phyloP scores from a whole-genome alignment of 768 basidiomycete genomes.

The Naganishia kalamii region DNA sequence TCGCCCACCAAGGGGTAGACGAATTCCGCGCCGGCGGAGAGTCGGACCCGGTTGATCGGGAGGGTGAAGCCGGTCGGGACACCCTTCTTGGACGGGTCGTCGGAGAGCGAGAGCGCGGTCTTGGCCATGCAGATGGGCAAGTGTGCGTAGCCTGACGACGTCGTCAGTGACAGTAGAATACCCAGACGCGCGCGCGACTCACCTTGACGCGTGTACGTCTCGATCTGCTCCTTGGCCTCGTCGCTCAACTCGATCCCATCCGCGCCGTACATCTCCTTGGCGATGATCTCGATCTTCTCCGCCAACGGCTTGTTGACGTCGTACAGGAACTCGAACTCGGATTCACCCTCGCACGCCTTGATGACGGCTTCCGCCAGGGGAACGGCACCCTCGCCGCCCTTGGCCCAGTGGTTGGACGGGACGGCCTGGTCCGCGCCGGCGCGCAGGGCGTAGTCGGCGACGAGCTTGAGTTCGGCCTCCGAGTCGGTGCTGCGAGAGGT shows the following conservation, averaged over 20 bases:
- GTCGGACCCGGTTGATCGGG: constrained; percentile 77
- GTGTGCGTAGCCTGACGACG: constrained; percentile 29
- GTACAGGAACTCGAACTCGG: constrained; percentile 86
- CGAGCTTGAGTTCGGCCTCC: constrained; percentile 74
- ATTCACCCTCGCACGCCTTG: constrained; percentile 66
- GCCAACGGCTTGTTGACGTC: constrained; percentile 74
- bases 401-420: constrained; percentile 94
- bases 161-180: not conserved
- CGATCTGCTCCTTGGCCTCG: constrained; percentile 73
- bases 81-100: constrained; percentile 83
- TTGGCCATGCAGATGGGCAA: constrained; percentile 86
- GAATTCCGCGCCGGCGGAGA: constrained; percentile 92
- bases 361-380: constrained; percentile 89
- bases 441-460: constrained; percentile 69
- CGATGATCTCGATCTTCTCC: constrained; percentile 80
- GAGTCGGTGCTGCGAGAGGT: constrained; percentile 65
- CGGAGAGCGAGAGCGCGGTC: constrained; percentile 96
- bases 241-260: constrained; percentile 83
- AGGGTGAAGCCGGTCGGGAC: constrained; percentile 88
- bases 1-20: constrained; percentile 76
- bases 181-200: constrained; percentile 45
- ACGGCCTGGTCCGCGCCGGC: constrained; percentile 92
- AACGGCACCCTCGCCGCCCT: constrained; percentile 84
- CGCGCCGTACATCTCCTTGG: constrained; percentile 87
- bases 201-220: constrained; percentile 86